Evolutionary conservation across 2,329 filamentous ascomycete genomes (phyloP).

Genomic region (Colletotrichum karsti): DNA sequence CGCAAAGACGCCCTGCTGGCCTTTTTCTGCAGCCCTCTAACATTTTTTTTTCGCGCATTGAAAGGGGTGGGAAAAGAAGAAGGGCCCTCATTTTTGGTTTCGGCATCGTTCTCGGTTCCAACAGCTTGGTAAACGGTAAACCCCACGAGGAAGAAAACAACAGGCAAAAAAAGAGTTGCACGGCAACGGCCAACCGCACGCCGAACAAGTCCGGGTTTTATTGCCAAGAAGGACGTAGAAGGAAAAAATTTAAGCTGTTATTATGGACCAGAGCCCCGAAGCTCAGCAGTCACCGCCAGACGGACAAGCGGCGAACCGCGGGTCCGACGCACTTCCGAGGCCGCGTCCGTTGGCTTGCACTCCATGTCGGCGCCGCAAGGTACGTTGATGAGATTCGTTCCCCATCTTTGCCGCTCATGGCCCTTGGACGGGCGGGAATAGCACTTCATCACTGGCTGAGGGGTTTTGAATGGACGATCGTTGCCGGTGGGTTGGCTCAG

Average conservation of each 20-base stretch:
- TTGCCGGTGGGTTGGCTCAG: neutral
- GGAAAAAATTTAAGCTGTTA: too few relatives aligned
- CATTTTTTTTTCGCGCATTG: neutral
- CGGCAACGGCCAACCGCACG: neutral
- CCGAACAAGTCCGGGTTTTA: conserved; percentile 9
- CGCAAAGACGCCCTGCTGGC: neutral
- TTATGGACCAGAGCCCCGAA: conserved; percentile 28
- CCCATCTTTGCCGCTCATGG: neutral
- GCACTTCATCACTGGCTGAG: too few relatives aligned
- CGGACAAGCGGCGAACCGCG: conserved; percentile 26
- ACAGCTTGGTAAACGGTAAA: neutral
- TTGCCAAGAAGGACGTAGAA: neutral
- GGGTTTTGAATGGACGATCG: too few relatives aligned
- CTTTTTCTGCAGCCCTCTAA: neutral
- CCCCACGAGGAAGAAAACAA: neutral
- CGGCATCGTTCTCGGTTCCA: neutral
- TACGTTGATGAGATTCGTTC: conserved; percentile 5
- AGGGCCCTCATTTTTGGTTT: neutral
- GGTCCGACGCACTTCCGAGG: conserved; percentile 28
- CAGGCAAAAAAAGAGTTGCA: neutral
- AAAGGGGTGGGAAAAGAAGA: neutral
- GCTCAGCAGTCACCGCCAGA: conserved; percentile 20
- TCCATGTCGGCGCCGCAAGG: conserved; percentile 29
- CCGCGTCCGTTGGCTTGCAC: conserved; percentile 27
- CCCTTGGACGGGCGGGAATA: neutral